These are phyloP conservation scores for Gryganskiella cystojenkinii DNA, from an alignment of 192 early-diverging fungal species.

Conservation along the genomic window DNA sequence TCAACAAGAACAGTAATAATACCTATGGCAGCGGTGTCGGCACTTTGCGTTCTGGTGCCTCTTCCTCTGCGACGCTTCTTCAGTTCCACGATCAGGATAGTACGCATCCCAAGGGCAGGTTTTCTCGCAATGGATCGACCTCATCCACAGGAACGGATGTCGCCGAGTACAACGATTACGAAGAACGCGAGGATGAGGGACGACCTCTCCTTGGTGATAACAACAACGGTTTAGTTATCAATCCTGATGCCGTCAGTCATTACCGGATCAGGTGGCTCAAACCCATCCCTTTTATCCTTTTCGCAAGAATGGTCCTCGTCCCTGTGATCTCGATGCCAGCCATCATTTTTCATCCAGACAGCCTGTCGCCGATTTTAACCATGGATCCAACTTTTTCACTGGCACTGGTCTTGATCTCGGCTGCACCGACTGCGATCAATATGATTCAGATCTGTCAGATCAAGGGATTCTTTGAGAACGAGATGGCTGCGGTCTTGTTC, in stretches of 20 bases:
- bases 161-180: no score
- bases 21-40: conserved; percentile 32
- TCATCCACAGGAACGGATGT: conserved; percentile 8
- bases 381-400: conserved; percentile 74
- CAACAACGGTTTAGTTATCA: background rate
- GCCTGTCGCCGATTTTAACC: conserved; percentile 56
- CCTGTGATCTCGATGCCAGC: conserved; percentile 32
- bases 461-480: conserved; percentile 74
- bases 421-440: conserved; percentile 78
- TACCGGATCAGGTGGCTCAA: conserved; percentile 24
- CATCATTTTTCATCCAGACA: conserved; percentile 40
- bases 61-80: conserved; percentile 42
- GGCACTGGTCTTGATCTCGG: conserved; percentile 68
- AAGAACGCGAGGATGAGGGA: conserved; percentile 13
- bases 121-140: background rate
- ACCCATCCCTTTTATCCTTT: conserved; percentile 25
- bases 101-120: background rate
- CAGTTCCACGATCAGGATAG: conserved; percentile 16
- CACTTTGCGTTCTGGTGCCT: conserved; percentile 15
- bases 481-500: conserved; percentile 74
- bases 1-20: background rate
- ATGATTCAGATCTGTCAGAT: conserved; percentile 77
- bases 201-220: background rate
- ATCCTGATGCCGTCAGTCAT: background rate
- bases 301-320: conserved; percentile 32